Evolutionary conservation across 2,329 filamentous ascomycete species (phyloP).

Genomic region (Bipolaris sorokiniana): DNA sequence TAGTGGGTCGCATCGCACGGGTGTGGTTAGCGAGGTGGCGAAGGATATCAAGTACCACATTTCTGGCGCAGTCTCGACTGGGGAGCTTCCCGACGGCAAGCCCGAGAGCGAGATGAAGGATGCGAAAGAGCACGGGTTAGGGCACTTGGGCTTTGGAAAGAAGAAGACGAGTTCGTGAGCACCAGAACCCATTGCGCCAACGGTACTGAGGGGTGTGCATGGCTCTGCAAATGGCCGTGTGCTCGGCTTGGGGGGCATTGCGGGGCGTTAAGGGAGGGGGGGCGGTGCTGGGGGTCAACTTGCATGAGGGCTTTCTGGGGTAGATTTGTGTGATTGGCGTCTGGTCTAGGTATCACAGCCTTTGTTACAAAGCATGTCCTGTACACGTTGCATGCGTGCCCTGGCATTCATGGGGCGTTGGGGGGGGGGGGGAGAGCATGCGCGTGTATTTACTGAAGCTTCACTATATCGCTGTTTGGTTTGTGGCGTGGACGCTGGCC

Average conservation of each 20-base stretch:
- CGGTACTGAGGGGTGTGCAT: not conserved
- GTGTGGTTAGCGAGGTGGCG: conserved; percentile 29
- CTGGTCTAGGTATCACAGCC: conserved; percentile 34
- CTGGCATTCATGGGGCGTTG: conserved; percentile 36
- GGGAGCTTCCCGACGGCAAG: conserved; percentile 52
- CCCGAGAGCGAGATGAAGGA: conserved; percentile 50
- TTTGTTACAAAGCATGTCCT: conserved; percentile 26
- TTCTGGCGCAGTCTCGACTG: conserved; percentile 44
- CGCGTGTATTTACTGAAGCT: no score
- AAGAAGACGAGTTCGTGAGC: conserved; percentile 29
- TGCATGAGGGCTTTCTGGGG: conserved; percentile 9
- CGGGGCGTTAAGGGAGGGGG: conserved; percentile 8
- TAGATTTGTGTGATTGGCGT: conserved; percentile 10
- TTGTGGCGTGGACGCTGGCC: no score
- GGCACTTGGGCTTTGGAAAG: conserved; percentile 36
- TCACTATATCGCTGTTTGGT: no score
- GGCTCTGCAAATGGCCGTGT: not conserved
- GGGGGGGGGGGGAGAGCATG: conserved; percentile 11
- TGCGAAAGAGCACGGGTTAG: conserved; percentile 42
- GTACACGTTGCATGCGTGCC: conserved; percentile 33
- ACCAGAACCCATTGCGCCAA: not conserved
- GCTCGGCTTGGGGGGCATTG: conserved; percentile 1
- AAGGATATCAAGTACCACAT: conserved; percentile 39
- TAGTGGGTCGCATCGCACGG: conserved; percentile 26
- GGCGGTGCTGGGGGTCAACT: conserved; percentile 6